Evolutionary conservation across 2,329 filamentous ascomycete genomes (phyloP).

Genomic region (Akanthomyces lecanii): DNA sequence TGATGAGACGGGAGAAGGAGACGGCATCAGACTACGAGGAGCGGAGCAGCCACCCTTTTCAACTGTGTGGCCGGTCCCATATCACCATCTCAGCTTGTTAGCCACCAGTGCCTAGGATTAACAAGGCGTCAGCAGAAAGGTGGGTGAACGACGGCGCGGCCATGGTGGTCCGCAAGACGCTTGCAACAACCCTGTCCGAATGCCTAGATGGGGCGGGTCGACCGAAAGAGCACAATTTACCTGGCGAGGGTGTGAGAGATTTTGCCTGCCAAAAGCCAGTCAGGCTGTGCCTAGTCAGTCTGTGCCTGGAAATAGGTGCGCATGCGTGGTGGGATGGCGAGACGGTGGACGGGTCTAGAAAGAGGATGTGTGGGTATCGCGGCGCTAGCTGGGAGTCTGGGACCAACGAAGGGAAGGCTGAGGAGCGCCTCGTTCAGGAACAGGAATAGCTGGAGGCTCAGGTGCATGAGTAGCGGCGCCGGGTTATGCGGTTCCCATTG

Average conservation of each 20-base stretch:
- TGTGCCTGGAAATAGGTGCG: neutral
- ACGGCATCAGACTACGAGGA: neutral
- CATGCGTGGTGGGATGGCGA: neutral
- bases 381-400: neutral
- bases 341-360: constrained; percentile 2
- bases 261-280: neutral
- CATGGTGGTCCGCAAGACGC: neutral
- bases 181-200: neutral
- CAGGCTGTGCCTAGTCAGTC: neutral
- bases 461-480: constrained; percentile 6
- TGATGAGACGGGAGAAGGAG: constrained; percentile 21
- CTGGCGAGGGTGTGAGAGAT: neutral
- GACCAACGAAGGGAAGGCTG: neutral
- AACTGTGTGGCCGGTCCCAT: constrained; percentile 3
- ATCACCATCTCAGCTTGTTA: neutral
- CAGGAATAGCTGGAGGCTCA: constrained; percentile 14
- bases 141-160: neutral
- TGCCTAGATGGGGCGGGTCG: constrained; percentile 13
- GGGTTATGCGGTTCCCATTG: neutral
- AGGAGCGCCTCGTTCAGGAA: constrained; percentile 13
- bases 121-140: constrained; percentile 10
- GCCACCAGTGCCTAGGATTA: neutral
- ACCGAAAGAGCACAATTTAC: constrained; percentile 6
- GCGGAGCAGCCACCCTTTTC: constrained; percentile 11
- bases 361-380: constrained; percentile 12